Conservation (phyloP, 345 rosid species). For the Euclidium syriacum region DNA sequence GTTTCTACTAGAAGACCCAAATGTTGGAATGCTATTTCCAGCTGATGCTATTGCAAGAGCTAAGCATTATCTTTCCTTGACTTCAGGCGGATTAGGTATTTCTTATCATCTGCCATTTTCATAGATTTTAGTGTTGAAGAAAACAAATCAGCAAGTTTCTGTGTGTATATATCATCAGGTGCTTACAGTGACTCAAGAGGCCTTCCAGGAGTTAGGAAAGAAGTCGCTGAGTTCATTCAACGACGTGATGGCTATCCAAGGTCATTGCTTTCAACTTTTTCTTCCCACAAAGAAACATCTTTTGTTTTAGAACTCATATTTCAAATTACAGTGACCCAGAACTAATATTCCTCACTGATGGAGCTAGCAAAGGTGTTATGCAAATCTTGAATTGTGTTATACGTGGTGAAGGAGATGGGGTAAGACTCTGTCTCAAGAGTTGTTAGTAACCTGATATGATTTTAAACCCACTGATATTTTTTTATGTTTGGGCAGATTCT, state of each 20-base stretch:
- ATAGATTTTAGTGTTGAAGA: background rate
- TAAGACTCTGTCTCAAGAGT: slow-evolving; percentile 31
- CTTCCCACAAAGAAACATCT: background rate
- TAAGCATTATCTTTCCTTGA: slow-evolving; percentile 78
- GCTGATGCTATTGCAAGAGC: slow-evolving; percentile 97
- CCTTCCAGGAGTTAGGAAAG: slow-evolving; percentile 81
- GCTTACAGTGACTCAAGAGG: slow-evolving; percentile 99
- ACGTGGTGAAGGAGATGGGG: slow-evolving; percentile 88
- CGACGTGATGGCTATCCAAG: slow-evolving; percentile 97
- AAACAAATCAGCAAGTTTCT: background rate
- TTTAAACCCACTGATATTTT: background rate
- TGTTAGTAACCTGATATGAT: background rate
- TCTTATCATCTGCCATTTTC: background rate
- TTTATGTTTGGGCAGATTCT: slow-evolving; percentile 45
- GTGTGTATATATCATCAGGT: slow-evolving; percentile 48
- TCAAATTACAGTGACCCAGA: slow-evolving; percentile 74
- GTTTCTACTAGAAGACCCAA: slow-evolving; percentile 90
- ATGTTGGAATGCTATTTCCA: slow-evolving; percentile 84
- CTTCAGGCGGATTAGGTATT: slow-evolving; percentile 92
- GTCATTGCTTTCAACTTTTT: slow-evolving; percentile 40
- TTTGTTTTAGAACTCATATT: slow-evolving; percentile 7
- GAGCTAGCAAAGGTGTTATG: slow-evolving; percentile 99
- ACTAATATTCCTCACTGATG: slow-evolving; percentile 92
- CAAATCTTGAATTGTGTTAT: slow-evolving; percentile 84
- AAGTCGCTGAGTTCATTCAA: slow-evolving; percentile 87